These are phyloP conservation scores for Margaritispora aquatica DNA, from an alignment of 495 filamentous ascomycete species.

Conservation along the genomic window DNA sequence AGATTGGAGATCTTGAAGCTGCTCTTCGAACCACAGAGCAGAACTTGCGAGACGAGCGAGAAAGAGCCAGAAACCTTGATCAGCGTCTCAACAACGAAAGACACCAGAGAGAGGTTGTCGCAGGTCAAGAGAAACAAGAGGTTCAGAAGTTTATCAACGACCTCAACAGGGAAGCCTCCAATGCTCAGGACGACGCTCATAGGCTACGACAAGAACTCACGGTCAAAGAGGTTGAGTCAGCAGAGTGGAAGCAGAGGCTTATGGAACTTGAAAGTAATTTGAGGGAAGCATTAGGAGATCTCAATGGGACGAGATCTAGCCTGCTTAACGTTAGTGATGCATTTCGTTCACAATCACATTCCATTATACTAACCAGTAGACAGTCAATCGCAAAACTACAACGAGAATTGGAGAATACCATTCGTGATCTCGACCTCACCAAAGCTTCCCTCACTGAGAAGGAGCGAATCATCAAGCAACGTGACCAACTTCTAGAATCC, in stretches of 20 bases:
- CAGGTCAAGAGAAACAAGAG: constrained; percentile 83
- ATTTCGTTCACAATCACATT: constrained; percentile 9
- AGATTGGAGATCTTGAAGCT: constrained; percentile 87
- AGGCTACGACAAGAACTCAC: constrained; percentile 74
- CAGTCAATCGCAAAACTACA: constrained; percentile 83
- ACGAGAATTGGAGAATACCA: constrained; percentile 75
- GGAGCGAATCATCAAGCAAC: constrained; percentile 80
- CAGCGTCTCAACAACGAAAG: constrained; percentile 70
- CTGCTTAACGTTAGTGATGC: constrained; percentile 58
- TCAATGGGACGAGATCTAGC: constrained; percentile 79
- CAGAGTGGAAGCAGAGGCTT: constrained; percentile 81
- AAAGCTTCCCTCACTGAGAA: constrained; percentile 75
- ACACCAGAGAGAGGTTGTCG: constrained; percentile 79
- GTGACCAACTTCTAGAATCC: constrained; percentile 86
- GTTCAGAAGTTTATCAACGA: constrained; percentile 67
- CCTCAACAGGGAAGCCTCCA: constrained; percentile 71
- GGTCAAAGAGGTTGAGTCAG: constrained; percentile 77
- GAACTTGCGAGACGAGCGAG: constrained; percentile 70
- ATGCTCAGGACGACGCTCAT: constrained; percentile 81
- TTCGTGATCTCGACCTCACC: constrained; percentile 71
- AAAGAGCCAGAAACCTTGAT: constrained; percentile 72
- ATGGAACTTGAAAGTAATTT: constrained; percentile 85
- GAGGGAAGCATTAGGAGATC: constrained; percentile 72
- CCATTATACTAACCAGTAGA: constrained; percentile 21
- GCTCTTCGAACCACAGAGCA: constrained; percentile 68